Base-by-base conservation (phyloP, 768 basidiomycete species). In the Phanerochaete carnosa region DNA sequence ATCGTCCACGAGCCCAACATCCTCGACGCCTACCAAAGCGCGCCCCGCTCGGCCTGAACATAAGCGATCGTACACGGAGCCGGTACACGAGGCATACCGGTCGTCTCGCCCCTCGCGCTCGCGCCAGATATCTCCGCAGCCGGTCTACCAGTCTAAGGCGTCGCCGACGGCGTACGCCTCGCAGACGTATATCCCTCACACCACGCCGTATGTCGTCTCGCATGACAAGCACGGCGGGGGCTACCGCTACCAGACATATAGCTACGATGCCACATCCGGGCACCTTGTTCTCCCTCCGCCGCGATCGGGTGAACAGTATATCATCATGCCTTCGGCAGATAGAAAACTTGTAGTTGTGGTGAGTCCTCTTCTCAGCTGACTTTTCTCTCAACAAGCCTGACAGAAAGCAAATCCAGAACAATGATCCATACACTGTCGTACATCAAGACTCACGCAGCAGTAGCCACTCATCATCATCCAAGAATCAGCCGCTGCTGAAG, bases 321-420 rank as follows among this genome's bases (percentile, higher is more conserved):
- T 70, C n/a, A 66, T 72, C 63, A 60, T 68, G 9, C 68, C 69
- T 12, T 66, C 69, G 32, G 61, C 60, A 33, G 66, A 67, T 46
- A 55, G 68, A 23, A 58, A 57, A 32, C 58, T 69, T 23, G 60
- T 64, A 45, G 60, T 69, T 43, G 62, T 69, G 37, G 46, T 55
- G 51, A 58, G 58, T 57, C 13, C 19, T 53, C 33, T 35, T 7
- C 11, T 19, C 39, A 4, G 11, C 39, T 43, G 19, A 35, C 33
- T 35, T 13, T n/a, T 6, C 33, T 6, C 33, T 35, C 7, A 7
- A 35, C 13, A 35, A 6, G 13, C 11, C 39, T 43, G 39, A 43
- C 39, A 11, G 4, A 43, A 19, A 9, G 23, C 22, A n/a, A n/a
- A 28, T 30, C 15, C 45, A 46, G 56, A 45, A 59, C 51, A 37